Base-by-base conservation (phyloP, 2,329 filamentous ascomycete species). In the Ceratocystiopsis sp. region DNA sequence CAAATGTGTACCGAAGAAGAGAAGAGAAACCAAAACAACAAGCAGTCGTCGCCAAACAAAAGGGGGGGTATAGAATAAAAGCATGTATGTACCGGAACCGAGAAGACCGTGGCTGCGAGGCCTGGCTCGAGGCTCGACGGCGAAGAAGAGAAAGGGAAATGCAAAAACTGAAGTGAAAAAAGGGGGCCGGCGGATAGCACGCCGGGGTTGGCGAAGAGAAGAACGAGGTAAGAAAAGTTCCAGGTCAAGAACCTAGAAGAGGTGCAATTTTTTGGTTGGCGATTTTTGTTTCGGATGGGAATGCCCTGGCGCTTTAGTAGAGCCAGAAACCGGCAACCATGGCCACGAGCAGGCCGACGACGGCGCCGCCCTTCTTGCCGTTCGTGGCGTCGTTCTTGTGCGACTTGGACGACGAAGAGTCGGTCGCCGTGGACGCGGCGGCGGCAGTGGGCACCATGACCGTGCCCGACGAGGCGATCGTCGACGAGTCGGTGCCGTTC, bases 321-420 rank as follows among this genome's bases (percentile, higher is more conserved):
- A 71, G 58, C 51, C 62, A 68, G 15, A 64, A 63, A 21, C 70
- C 65, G 19, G 69, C 71, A 32, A 73, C 60, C 38, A 76, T 62
- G 42, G 71, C 72, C 38, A 75, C 62, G 37, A 75, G 59, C 18
- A 76, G 61, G 38, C 72, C 69, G 9, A 63, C 69, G 35, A 72
- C 56, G 41, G 71, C 69, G 42, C 65, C 65, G 41, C 67, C 65
- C 49, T 71, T 64, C 38, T 64, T 65, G 15, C 61, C 60, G 7
- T 53, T 57, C 6, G 53, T 54, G 17, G 63, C 66, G 49, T 71
- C 67, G 48, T 60, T 70, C 16, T 52, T 52, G 17, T 54, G 50
- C 17, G 53, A 49, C 15, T 54, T 46, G 13, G 52, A 48, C 18
- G 54, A 42, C 14, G 54, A 52, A 13, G 41, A 36, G 13, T 38